Evolutionary conservation across 768 basidiomycete species (phyloP).

Genomic region (Kwoniella botswanensis): DNA sequence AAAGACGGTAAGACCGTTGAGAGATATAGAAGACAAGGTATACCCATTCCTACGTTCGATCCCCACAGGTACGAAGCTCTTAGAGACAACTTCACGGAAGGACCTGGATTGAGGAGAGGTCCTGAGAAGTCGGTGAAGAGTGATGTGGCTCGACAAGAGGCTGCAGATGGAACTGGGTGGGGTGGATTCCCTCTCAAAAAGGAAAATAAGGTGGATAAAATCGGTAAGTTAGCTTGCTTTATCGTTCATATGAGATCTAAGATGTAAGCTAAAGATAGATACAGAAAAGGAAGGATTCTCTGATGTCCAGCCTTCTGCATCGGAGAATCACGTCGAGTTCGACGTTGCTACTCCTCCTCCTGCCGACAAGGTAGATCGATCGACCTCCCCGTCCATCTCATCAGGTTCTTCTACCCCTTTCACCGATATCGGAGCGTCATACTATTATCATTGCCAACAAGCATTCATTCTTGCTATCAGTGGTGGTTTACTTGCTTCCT

Average conservation of each 20-base stretch:
- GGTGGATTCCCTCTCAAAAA: conserved; percentile 37
- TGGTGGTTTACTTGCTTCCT: conserved; percentile 33
- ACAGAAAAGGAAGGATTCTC: background rate
- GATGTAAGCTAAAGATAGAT: background rate
- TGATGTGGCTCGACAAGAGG: background rate
- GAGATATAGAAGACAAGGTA: background rate
- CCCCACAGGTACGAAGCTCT: conserved; percentile 13
- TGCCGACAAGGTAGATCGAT: background rate
- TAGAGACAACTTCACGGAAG: conserved; percentile 38
- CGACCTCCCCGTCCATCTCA: background rate
- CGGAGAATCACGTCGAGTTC: background rate
- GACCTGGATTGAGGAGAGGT: conserved; percentile 44
- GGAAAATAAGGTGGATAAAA: background rate
- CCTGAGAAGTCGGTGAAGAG: conserved; percentile 20
- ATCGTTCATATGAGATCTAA: too few relatives aligned
- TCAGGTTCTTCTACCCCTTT: background rate
- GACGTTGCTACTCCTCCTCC: background rate
- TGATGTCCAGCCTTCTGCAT: background rate
- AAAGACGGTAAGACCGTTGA: conserved; percentile 15
- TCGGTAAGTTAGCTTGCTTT: background rate
- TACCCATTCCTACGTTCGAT: conserved; percentile 3
- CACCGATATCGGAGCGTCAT: conserved; percentile 7
- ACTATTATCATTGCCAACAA: conserved; percentile 47
- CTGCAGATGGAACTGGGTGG: conserved; percentile 30
- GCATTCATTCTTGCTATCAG: conserved; percentile 40